A percentile compares a stretch with the other conserved stretches of the same genome.
These are phyloP conservation scores for Suillus hirtellus DNA, from an alignment of 768 basidiomycete genomes.

Conservation along the genomic window DNA sequence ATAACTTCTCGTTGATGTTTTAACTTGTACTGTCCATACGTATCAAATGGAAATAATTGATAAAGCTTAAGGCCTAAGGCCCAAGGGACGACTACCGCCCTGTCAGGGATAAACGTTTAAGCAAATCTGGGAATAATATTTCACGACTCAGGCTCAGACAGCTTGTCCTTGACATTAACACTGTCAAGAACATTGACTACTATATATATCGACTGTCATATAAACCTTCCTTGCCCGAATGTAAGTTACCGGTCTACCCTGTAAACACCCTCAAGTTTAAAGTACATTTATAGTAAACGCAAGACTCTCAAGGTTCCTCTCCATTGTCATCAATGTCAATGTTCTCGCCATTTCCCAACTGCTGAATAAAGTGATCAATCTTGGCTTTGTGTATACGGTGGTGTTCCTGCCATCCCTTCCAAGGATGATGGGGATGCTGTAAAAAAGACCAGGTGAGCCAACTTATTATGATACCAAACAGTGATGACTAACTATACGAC, in stretches of 20 bases:
- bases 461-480: constrained; percentile 1
- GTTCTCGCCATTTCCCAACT: constrained; percentile 57
- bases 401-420: constrained; percentile 95
- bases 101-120: neutral
- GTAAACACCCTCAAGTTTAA: neutral
- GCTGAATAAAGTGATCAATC: constrained; percentile 77
- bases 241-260: neutral
- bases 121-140: neutral
- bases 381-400: constrained; percentile 86
- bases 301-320: constrained; percentile 28
- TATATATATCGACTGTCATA: neutral
- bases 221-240: neutral
- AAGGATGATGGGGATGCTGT: constrained; percentile 86
- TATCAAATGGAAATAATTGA: neutral
- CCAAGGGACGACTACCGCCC: neutral
- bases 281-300: neutral
- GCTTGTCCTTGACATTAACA: neutral
- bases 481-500: constrained; percentile 51
- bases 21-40: neutral
- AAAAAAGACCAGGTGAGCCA: constrained; percentile 10
- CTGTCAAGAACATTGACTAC: neutral
- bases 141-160: neutral
- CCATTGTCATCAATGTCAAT: constrained; percentile 37
- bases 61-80: neutral
- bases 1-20: neutral